Evolutionary conservation across 1,139 yeast genomes (phyloP), one percentile per base, ranked within the genome.

Genomic region (Debaryomycetaceae sp.): DNA sequence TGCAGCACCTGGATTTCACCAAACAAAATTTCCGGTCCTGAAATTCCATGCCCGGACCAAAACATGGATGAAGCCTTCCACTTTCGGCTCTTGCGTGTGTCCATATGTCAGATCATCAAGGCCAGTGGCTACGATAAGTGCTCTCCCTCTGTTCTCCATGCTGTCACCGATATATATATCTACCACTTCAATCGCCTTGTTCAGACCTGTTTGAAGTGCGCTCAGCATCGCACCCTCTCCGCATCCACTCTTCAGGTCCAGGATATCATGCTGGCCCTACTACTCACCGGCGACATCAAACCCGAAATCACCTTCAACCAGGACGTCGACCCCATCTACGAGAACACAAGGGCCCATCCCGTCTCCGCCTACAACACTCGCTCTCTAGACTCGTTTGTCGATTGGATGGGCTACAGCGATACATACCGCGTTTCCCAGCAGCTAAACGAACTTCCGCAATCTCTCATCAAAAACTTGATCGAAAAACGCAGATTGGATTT

Each of bases 321-420:
- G 11, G 36, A 37, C 22, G 41, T 36, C n/a, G 38, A 40, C 8
- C 38, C 34, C 15, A 38, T 35, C 18, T 35, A 37, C 7, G 36
- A 38, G 27, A 34, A 40, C 18, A 37, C 33, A 25, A n/a, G n/a
- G n/a, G n/a, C n/a, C n/a, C 40, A 36, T 12, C 30, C 40, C 24
- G 38, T 38, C 26, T 36, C 44, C 5, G 37, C 34, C 15, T 60
- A 58, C 34, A 61, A 58, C 33, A 60, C 68, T 24, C 57, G 57
- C 33, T 55, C 66, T 2, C 34, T 58, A n/a, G 55, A 57, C 10
- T 45, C 65, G 15, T 61, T 63, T 35, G 40, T 45, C 12, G 37
- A 55, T 24, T 64, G 71, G 71, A 33, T 57, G 23, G 35, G 44
- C 22, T 50, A 50, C 30, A 53, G 58, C 26, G 62, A 54, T 32